Percentiles rank a stretch among this genome's conserved stretches.
Conservation (phyloP, 768 basidiomycete genomes). For the Amanita thiersii region DNA sequence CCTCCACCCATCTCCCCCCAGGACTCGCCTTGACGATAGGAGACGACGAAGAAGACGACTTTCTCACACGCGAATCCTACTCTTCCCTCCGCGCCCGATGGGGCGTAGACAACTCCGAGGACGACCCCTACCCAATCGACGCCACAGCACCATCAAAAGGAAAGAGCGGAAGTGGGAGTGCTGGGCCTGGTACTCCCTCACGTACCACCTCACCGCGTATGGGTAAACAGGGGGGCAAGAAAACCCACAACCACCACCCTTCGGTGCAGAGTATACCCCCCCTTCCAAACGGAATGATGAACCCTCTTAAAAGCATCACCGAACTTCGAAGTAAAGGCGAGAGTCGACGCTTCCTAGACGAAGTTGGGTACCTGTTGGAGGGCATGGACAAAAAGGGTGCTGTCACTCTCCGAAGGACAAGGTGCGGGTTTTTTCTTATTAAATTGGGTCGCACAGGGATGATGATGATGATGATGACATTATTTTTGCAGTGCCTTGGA, state of each 20-base stretch:
- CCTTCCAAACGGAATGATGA: slow-evolving; percentile 55
- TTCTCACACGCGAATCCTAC: slow-evolving; percentile 64
- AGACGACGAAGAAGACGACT: slow-evolving; percentile 38
- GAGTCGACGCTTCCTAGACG: slow-evolving; percentile 71
- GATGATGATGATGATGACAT: not conserved
- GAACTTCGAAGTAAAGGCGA: slow-evolving; percentile 79
- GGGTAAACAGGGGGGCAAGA: slow-evolving; percentile 23
- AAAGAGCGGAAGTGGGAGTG: slow-evolving; percentile 15
- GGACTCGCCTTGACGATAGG: slow-evolving; percentile 9
- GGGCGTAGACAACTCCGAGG: slow-evolving; percentile 77
- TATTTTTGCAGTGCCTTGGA: slow-evolving; percentile 56
- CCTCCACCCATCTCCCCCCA: slow-evolving; percentile 11
- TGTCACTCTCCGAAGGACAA: slow-evolving; percentile 55
- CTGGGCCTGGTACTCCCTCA: slow-evolving; percentile 23
- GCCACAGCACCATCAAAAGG: slow-evolving; percentile 19
- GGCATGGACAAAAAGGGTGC: slow-evolving; percentile 52
- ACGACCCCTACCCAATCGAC: slow-evolving; percentile 42
- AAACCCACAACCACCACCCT: slow-evolving; percentile 25
- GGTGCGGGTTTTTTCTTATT: slow-evolving; percentile 29
- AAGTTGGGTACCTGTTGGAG: slow-evolving; percentile 80
- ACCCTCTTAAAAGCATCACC: slow-evolving; percentile 72
- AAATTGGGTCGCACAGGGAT: not conserved
- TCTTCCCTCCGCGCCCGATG: slow-evolving; percentile 64
- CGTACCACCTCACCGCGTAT: slow-evolving; percentile 28
- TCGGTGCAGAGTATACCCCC: slow-evolving; percentile 16